phyloP scores from a whole-genome alignment of 352 stramenopile genomes.

The Pythium dissimile region DNA sequence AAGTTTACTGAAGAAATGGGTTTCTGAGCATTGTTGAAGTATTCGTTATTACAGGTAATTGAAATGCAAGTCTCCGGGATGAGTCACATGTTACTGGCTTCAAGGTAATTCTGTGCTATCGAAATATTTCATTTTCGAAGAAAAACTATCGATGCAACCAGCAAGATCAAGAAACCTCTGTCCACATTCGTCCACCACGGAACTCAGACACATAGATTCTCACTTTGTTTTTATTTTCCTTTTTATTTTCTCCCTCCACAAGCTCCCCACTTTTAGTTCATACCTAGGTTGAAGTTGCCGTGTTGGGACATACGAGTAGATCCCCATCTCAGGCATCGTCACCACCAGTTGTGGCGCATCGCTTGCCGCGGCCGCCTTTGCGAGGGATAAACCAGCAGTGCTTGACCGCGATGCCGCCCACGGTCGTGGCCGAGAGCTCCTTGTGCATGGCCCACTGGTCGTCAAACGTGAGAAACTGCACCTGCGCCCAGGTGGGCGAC shows the following conservation, averaged over 20 bases:
- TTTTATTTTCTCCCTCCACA: neutral
- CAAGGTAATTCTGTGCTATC: no score
- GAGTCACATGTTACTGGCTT: neutral
- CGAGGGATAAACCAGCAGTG: slow-evolving; percentile 77
- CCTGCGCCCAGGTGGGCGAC: slow-evolving; percentile 59
- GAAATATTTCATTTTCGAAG: neutral
- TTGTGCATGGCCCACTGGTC: slow-evolving; percentile 56
- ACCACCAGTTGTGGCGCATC: slow-evolving; percentile 4
- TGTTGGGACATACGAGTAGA: neutral
- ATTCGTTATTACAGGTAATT: slow-evolving; percentile 19
- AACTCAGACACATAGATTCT: slow-evolving; percentile 5
- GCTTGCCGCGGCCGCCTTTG: slow-evolving; percentile 29
- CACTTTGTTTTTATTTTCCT: slow-evolving; percentile 8
- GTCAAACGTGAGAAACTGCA: slow-evolving; percentile 72
- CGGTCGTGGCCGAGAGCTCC: slow-evolving; percentile 39
- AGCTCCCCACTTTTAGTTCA: neutral
- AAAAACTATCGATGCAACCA: neutral
- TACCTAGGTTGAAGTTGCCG: slow-evolving; percentile 20
- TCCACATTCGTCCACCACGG: no score
- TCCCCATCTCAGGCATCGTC: slow-evolving; percentile 2
- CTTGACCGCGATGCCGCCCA: slow-evolving; percentile 53
- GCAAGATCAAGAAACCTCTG: no score
- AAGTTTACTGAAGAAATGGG: neutral
- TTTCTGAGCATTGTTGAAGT: slow-evolving; percentile 5
- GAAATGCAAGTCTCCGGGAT: neutral